Evolutionary conservation across 2,329 filamentous ascomycete species (phyloP), one percentile per base, ranked within the genome.

Genomic region (Penicillium crustosum): DNA sequence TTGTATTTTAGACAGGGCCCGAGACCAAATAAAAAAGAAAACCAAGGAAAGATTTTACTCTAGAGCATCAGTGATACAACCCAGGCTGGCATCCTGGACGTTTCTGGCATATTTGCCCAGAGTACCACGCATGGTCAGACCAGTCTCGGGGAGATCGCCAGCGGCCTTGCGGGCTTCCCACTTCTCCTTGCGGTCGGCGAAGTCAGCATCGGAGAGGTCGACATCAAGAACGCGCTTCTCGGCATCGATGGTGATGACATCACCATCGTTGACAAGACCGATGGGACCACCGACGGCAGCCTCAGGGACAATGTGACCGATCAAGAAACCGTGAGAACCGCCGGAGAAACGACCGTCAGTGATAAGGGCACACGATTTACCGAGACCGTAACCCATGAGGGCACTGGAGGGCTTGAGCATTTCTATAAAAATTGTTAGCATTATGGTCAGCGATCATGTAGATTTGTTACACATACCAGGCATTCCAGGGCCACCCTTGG

Each of bases 221-320:
- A 91, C 79, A 64, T 83, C 91, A 74, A 82, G 84, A 50, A 81
- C 82, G 44, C 84, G 84, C 71, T 86, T 85, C 74, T 93, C 89
- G 0, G 91, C 89, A 68, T 96, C 90, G 68, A 97, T 97, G 6
- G 89, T 91, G 51, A 97, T 86, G 21, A 84, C 75, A 74, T 97
- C 93, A 2, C 91, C 93, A 66, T 94, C 83, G 66, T 79, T 72
- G 2, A 97, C 90, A 4, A 96, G 78, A 0, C 89, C 93, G 68
- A 97, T 91, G 0, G 93, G 93, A 0, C 93, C 93, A 17, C 93
- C 93, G 1, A 88, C 87, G 1, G 90, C 91, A 0, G 93, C 93
- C 76, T 97, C 93, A 2, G 93, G 93, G 4, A 90, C 89, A 15
- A 97, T 90, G 70, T 96, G 93, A 2, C 93, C 93, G 13, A 97